Evolutionary conservation across 805 yeast species (phyloP).

Genomic region (Wickerhamiella cacticola): DNA sequence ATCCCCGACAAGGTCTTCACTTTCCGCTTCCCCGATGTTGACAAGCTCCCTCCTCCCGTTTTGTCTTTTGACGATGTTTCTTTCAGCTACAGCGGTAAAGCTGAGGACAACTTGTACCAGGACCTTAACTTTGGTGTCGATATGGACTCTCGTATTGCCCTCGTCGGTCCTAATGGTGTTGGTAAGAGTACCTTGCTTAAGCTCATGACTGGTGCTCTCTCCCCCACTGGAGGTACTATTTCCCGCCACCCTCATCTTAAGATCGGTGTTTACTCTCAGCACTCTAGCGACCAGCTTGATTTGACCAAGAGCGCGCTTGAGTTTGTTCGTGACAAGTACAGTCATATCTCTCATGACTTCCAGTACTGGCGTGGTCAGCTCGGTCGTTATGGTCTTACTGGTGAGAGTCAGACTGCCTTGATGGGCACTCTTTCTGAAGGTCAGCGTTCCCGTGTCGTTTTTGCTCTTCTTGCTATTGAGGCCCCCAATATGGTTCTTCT

Average conservation of each 20-base stretch:
- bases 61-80: slow-evolving; percentile 91
- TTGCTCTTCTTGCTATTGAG: slow-evolving; percentile 90
- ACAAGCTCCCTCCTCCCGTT: slow-evolving; percentile 97
- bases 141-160: slow-evolving; percentile 97
- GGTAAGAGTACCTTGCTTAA: slow-evolving; percentile 95
- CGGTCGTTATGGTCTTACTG: slow-evolving; percentile 96
- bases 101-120: slow-evolving; percentile 80
- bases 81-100: slow-evolving; percentile 63
- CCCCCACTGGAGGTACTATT: slow-evolving; percentile 87
- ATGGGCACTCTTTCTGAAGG: slow-evolving; percentile 99
- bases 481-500: slow-evolving; percentile 85
- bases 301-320: slow-evolving; percentile 90
- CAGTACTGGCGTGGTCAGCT: slow-evolving; percentile 92
- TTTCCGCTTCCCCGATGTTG: slow-evolving; percentile 88
- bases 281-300: slow-evolving; percentile 96
- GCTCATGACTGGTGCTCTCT: slow-evolving; percentile 89
- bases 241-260: slow-evolving; percentile 95
- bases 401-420: slow-evolving; percentile 96
- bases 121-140: slow-evolving; percentile 94
- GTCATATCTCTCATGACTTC: slow-evolving; percentile 87
- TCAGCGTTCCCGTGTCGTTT: slow-evolving; percentile 97
- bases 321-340: slow-evolving; percentile 89
- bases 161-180: slow-evolving; percentile 98
- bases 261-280: slow-evolving; percentile 98
- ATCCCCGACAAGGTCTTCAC: slow-evolving; percentile 86